Conservation (phyloP, 176 grass and related monocot genomes). For the Oryza meridionalis region DNA sequence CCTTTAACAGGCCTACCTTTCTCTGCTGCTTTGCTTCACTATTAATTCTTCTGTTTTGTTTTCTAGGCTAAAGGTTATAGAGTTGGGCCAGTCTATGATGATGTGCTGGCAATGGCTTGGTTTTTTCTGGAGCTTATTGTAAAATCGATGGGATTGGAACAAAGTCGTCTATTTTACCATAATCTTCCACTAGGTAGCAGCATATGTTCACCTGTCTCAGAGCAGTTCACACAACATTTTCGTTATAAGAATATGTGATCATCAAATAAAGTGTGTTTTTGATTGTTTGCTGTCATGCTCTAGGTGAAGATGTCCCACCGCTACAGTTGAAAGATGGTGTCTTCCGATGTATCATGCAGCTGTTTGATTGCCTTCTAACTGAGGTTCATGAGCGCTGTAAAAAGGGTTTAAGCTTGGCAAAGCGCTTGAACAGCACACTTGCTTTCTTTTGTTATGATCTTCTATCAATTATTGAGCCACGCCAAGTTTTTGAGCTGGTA, state of each 20-base stretch:
- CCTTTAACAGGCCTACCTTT: slow-evolving; percentile 33
- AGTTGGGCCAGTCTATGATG: slow-evolving; percentile 99
- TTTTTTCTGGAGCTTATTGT: slow-evolving; percentile 99
- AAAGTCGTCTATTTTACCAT: slow-evolving; percentile 87
- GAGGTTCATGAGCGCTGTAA: slow-evolving; percentile 99
- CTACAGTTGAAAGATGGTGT: slow-evolving; percentile 98
- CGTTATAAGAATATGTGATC: slow-evolving; percentile 27
- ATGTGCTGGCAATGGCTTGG: slow-evolving; percentile 99
- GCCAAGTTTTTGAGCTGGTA: slow-evolving; percentile 99
- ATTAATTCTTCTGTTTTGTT: slow-evolving; percentile 14
- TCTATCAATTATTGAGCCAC: slow-evolving; percentile 93
- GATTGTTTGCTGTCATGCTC: slow-evolving; percentile 34
- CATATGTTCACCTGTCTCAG: background rate
- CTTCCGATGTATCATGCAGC: slow-evolving; percentile 92
- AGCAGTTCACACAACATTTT: slow-evolving; percentile 18
- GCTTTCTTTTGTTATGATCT: slow-evolving; percentile 99
- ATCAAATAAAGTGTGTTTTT: slow-evolving; percentile 25
- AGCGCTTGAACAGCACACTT: slow-evolving; percentile 93
- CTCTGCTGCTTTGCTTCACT: slow-evolving; percentile 35
- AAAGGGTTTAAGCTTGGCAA: slow-evolving; percentile 95
- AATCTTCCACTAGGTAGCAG: slow-evolving; percentile 87
- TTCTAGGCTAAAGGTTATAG: slow-evolving; percentile 98
- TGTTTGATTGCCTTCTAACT: slow-evolving; percentile 97
- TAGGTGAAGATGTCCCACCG: slow-evolving; percentile 95
- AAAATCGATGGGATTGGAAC: slow-evolving; percentile 97